Conservation (phyloP, 108 stramenopile genomes). For the Parietichytrium sp. region DNA sequence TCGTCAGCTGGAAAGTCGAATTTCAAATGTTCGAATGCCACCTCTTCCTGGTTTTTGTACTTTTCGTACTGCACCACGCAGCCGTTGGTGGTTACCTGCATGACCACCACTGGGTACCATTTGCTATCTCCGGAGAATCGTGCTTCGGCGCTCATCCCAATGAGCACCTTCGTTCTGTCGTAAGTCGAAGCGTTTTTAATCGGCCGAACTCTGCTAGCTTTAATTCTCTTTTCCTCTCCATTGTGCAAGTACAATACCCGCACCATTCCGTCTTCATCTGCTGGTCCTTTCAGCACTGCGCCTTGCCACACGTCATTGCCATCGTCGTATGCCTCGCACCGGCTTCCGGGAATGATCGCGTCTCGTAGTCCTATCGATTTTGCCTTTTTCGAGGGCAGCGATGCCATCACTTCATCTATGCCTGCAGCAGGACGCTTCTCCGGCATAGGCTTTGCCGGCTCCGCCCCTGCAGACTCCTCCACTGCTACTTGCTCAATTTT, state of each 20-base stretch:
- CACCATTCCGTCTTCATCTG: not conserved
- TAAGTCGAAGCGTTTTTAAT: not conserved
- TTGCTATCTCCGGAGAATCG: slow-evolving; percentile 17
- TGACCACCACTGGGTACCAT: not conserved
- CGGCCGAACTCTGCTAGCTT: not conserved
- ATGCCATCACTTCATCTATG: not conserved
- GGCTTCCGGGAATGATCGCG: not conserved
- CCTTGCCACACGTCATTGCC: not conserved
- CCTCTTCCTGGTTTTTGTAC: slow-evolving; percentile 39
- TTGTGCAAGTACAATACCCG: not conserved
- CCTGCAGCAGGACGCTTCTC: not conserved
- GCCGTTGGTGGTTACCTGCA: slow-evolving; percentile 4
- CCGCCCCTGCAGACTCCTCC: not conserved
- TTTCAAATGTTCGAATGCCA: not conserved
- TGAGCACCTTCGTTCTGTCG: not conserved
- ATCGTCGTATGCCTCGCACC: not conserved
- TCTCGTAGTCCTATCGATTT: not conserved
- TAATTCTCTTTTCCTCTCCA: not conserved
- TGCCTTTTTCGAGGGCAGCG: not conserved
- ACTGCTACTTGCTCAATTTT: not conserved
- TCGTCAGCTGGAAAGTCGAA: not conserved
- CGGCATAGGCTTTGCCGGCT: not conserved
- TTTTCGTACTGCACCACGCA: slow-evolving; percentile 1
- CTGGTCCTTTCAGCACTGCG: not conserved
- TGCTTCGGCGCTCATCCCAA: not conserved